Base-by-base conservation (phyloP, 164 flowering plant species). In the Buxus sempervirens region DNA sequence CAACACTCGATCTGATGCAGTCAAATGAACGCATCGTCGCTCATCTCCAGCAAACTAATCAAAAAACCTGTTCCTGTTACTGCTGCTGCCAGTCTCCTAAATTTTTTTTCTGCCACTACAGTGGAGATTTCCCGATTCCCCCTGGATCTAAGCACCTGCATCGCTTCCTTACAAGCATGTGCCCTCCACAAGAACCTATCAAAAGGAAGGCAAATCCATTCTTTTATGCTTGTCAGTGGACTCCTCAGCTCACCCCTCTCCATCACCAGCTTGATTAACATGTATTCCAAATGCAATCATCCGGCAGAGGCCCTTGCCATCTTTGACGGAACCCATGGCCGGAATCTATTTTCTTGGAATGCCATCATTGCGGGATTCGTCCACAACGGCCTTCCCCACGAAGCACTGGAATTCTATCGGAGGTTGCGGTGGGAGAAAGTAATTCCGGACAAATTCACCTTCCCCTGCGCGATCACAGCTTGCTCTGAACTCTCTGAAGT, bases 231-330 rank as follows among this genome's bases (percentile, higher is more conserved):
- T 60, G 55, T 24, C 45, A 72, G 60, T 64, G 86, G 85, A 36
- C 73, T 81, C 48, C 68, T 80, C 20, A 1, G 21, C 26, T 83
- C 82, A 60, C 90, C 92, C 1, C 55, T 62, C 27, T 74, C 87
- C 28, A 64, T 82, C 62, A 89, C 97, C 5, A 85, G 90, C 79
- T 79, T 91, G 27, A 85, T 91, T 76, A 89, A 89, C 76, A 83
- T 87, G 88, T 91, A 91, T 74, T 85, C 91, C 57, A 87, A 91
- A 69, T 87, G 91, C 70, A 70, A 68, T 62, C 77, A 60, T 27
- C 75, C 82, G 19, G 19, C n/a, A 18, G 53, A 82, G 26, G 92
- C 94, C 13, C 7, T 82, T 15, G 24, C 66, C 0, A 73, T 89
- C 26, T 87, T 88, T 54, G 25, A 70, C n/a, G 62, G 67, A 0